Evolutionary conservation across 2,329 filamentous ascomycete genomes (phyloP).

Genomic region (Scedosporium apiospermum): DNA sequence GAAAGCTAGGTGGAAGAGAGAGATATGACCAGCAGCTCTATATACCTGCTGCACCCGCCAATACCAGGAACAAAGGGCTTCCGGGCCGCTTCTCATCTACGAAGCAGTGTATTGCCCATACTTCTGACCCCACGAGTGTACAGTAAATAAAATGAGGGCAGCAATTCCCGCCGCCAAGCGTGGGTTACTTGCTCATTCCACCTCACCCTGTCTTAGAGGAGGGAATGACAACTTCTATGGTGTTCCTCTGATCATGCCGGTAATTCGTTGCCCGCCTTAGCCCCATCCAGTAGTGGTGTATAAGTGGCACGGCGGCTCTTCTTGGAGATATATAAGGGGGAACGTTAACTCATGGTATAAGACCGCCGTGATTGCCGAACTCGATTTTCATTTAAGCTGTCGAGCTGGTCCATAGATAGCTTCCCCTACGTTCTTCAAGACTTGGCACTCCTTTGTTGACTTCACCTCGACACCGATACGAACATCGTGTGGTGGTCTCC

Average conservation of each 20-base stretch:
- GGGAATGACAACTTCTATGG: not conserved
- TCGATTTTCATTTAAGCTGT: not conserved
- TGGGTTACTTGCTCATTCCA: not conserved
- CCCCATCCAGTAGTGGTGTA: not conserved
- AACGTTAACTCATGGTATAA: not conserved
- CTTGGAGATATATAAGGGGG: not conserved
- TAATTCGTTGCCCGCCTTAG: constrained; percentile 1
- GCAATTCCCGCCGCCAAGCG: not conserved
- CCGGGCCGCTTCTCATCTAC: not conserved
- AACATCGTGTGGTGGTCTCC: not conserved
- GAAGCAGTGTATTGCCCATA: not conserved
- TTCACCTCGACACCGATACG: not conserved
- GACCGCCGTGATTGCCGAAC: not conserved
- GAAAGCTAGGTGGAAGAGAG: not conserved
- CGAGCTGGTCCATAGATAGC: not conserved
- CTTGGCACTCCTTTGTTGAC: too few relatives aligned
- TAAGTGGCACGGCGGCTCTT: not conserved
- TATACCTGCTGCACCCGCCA: not conserved
- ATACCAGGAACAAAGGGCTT: not conserved
- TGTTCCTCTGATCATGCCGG: not conserved
- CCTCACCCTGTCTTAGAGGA: not conserved
- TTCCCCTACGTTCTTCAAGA: too few relatives aligned
- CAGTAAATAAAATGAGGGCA: not conserved
- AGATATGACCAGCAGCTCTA: not conserved
- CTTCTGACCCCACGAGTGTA: not conserved